Conservation (phyloP, 495 filamentous ascomycete species). For the Podospora bellae-mahoneyi region DNA sequence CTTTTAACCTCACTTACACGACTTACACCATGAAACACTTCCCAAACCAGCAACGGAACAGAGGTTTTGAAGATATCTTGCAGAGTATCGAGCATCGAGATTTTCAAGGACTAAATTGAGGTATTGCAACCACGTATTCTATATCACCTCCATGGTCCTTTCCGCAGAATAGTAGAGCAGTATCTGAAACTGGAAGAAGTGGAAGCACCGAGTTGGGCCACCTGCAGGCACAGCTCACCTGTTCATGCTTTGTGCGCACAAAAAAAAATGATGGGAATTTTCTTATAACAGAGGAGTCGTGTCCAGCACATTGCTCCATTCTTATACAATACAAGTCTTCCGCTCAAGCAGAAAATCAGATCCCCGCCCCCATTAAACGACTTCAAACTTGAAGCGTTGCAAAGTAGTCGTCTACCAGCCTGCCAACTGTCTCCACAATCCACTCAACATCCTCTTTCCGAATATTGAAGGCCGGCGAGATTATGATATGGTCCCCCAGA, state of each 20-base stretch:
- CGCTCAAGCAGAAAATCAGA: neutral
- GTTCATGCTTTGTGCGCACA: neutral
- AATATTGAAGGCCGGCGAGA: slow-evolving; percentile 73
- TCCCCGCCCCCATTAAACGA: neutral
- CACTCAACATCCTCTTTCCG: slow-evolving; percentile 58
- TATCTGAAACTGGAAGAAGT: neutral
- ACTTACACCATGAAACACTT: neutral
- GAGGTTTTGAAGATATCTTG: too few relatives aligned
- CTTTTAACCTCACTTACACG: neutral
- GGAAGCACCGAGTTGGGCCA: neutral
- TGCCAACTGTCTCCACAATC: slow-evolving; percentile 46
- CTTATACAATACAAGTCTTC: neutral
- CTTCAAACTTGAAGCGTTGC: neutral
- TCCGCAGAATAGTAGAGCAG: neutral
- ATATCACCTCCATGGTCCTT: neutral
- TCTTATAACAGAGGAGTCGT: neutral
- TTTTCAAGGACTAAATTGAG: neutral
- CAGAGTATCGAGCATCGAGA: too few relatives aligned
- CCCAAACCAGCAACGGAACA: neutral
- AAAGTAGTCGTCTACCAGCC: slow-evolving; percentile 38
- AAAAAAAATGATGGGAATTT: neutral
- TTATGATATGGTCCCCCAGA: slow-evolving; percentile 68
- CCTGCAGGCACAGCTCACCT: neutral
- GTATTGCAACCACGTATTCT: neutral
- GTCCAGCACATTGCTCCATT: neutral